Evolutionary conservation across 1,284 basidiomycete genomes (phyloP).

Genomic region (Pholiota adiposa): DNA sequence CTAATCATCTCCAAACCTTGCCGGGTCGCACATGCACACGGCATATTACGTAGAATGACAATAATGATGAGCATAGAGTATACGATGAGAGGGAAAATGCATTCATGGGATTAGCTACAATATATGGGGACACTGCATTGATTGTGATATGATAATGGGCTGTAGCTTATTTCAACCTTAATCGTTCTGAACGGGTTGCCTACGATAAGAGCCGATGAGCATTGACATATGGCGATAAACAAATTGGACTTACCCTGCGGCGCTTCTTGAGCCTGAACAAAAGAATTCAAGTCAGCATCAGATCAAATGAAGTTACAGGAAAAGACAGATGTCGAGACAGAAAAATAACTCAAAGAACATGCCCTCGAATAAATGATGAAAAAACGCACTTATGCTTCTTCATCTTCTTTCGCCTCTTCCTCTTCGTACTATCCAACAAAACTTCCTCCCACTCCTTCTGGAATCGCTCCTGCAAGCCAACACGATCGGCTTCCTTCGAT

Average conservation of each 20-base stretch:
- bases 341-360: neutral
- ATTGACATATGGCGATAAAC: conserved; percentile 5
- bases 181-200: conserved; percentile 45
- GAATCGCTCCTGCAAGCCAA: conserved; percentile 51
- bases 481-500: conserved; percentile 47
- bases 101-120: conserved; percentile 18
- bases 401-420: conserved; percentile 88
- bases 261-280: conserved; percentile 59
- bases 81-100: neutral
- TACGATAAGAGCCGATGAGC: conserved; percentile 20
- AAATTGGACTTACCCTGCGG: conserved; percentile 50
- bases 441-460: conserved; percentile 64
- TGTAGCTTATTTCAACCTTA: conserved; percentile 41
- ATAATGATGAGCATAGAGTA: no score
- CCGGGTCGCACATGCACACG: no score
- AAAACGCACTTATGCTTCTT: conserved; percentile 84
- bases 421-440: conserved; percentile 76
- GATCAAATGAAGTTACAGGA: neutral
- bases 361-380: neutral
- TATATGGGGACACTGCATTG: conserved; percentile 16
- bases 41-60: no score
- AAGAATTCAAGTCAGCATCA: conserved; percentile 13
- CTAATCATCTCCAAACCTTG: neutral
- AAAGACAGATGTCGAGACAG: conserved; percentile 4
- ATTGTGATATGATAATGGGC: conserved; percentile 9